These are phyloP conservation scores for Zygotorulaspora mrakii DNA, from an alignment of 1,139 yeast species.

Conservation along the genomic window DNA sequence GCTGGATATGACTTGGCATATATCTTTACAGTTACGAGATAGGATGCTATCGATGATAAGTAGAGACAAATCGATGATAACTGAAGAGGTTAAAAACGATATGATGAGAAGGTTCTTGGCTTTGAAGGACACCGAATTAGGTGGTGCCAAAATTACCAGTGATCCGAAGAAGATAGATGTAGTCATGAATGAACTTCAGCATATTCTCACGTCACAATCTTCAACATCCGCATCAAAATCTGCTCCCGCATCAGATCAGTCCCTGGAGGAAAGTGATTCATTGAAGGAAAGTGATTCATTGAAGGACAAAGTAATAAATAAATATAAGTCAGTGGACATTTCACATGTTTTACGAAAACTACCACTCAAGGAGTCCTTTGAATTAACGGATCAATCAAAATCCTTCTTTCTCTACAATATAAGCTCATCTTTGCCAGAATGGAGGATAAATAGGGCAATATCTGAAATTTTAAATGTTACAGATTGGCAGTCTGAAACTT, in stretches of 20 bases:
- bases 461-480: conserved; percentile 17
- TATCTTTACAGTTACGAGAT: conserved; percentile 76
- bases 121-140: conserved; percentile 43
- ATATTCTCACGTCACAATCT: conserved; percentile 9
- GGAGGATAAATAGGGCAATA: conserved; percentile 28
- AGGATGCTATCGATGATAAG: conserved; percentile 77
- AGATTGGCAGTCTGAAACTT: conserved; percentile 27
- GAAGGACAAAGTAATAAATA: too few relatives aligned
- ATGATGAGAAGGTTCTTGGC: conserved; percentile 54
- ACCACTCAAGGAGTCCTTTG: conserved; percentile 24
- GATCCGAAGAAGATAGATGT: conserved; percentile 37
- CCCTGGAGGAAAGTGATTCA: neutral
- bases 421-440: conserved; percentile 30
- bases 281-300: neutral
- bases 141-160: conserved; percentile 40
- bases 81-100: conserved; percentile 46
- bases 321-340: conserved; percentile 17
- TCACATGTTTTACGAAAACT: conserved; percentile 19
- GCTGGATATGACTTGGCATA: conserved; percentile 73
- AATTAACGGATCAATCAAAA: conserved; percentile 6
- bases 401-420: conserved; percentile 31
- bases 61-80: conserved; percentile 40
- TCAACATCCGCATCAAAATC: neutral
- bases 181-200: conserved; percentile 33
- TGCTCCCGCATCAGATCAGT: neutral